Evolutionary conservation across 108 stramenopile genomes (phyloP).

Genomic region (Asterionellopsis glacialis): DNA sequence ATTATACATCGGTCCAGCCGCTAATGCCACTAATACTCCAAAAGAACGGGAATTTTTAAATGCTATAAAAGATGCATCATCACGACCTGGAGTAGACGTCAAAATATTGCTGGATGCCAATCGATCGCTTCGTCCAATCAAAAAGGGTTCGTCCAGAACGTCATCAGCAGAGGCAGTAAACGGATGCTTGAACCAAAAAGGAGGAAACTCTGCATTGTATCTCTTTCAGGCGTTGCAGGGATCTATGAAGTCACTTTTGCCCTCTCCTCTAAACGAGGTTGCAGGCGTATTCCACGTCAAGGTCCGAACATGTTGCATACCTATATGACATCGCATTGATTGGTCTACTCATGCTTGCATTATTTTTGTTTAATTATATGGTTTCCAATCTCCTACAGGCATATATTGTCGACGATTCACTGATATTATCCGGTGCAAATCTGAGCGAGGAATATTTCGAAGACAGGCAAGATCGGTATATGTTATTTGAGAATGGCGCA

Average conservation of each 20-base stretch:
- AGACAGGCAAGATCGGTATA: conserved; percentile 78
- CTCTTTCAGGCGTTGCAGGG: conserved; percentile 56
- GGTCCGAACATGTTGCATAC: background rate
- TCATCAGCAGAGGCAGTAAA: conserved; percentile 38
- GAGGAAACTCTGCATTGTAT: conserved; percentile 19
- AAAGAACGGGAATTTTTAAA: conserved; percentile 47
- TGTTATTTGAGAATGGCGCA: conserved; percentile 58
- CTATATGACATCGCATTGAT: too few relatives aligned
- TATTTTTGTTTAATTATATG: too few relatives aligned
- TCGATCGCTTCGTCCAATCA: conserved; percentile 61
- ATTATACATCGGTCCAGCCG: conserved; percentile 76
- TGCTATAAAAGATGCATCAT: conserved; percentile 27
- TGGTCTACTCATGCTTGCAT: too few relatives aligned
- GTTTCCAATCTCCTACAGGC: conserved; percentile 6
- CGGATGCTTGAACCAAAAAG: conserved; percentile 16
- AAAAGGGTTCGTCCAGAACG: conserved; percentile 22
- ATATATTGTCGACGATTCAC: conserved; percentile 73
- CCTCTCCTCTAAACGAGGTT: conserved; percentile 77
- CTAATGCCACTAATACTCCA: conserved; percentile 3
- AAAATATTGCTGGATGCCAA: conserved; percentile 73
- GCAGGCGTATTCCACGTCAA: conserved; percentile 87
- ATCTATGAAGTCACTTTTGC: conserved; percentile 37
- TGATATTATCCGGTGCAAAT: conserved; percentile 82
- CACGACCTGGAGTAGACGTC: conserved; percentile 15
- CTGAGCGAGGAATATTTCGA: conserved; percentile 80